A percentile compares a stretch with the other conserved stretches of the same genome.
Conservation (phyloP, 805 yeast genomes). For the Wickerhamomyces chaumierensis region DNA sequence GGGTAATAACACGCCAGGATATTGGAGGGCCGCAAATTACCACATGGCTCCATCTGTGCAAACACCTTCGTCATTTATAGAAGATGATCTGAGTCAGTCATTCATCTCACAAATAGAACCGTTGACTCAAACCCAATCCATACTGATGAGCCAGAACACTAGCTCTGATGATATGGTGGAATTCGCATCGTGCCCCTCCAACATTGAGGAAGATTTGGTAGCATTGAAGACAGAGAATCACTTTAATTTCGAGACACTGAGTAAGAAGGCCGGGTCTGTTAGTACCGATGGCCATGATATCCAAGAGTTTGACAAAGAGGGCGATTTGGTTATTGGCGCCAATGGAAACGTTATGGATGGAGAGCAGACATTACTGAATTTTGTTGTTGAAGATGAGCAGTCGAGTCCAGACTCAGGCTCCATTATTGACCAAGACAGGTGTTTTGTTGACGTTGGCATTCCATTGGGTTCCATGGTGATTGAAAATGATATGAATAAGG, state of each 20-base stretch:
- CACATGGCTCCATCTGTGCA: neutral
- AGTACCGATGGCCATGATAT: no score
- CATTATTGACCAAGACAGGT: neutral
- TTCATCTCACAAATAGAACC: neutral
- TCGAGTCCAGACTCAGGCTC: neutral
- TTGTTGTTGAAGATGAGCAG: neutral
- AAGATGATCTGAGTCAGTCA: neutral
- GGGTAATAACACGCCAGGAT: no score
- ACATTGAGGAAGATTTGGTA: no score
- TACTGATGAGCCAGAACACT: neutral
- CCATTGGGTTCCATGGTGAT: no score
- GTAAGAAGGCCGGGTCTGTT: no score
- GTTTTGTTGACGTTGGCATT: no score
- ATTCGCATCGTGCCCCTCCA: no score
- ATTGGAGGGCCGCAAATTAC: no score
- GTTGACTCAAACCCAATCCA: neutral
- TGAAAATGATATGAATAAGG: neutral
- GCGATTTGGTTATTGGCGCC: neutral
- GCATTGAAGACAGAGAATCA: neutral
- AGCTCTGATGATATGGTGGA: neutral
- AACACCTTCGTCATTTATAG: neutral
- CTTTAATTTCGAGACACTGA: no score
- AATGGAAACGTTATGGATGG: neutral
- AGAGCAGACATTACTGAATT: neutral
- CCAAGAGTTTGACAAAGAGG: neutral